These are phyloP conservation scores for Backusella sp. DNA, from an alignment of 192 early-diverging fungal genomes.

Conservation along the genomic window DNA sequence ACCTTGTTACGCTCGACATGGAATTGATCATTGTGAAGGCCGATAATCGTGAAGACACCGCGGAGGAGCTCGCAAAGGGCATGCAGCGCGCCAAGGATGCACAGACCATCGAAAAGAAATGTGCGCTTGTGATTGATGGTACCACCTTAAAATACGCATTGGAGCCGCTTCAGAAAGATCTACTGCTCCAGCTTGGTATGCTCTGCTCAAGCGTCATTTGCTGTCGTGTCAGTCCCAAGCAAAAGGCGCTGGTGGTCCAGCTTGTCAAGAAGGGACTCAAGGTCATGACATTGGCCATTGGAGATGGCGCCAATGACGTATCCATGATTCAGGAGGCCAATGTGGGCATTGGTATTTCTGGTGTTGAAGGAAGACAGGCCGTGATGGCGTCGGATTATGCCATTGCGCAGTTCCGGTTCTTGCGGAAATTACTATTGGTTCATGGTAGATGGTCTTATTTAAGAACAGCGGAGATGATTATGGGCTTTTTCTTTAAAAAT, in stretches of 20 bases:
- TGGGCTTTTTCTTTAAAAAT: constrained; percentile 97
- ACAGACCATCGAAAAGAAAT: constrained; percentile 23
- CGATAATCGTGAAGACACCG: constrained; percentile 53
- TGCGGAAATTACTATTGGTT: constrained; percentile 84
- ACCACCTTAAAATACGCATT: constrained; percentile 79
- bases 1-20: constrained; percentile 83
- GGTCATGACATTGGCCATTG: constrained; percentile 90
- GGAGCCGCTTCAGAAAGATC: constrained; percentile 50
- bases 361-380: constrained; percentile 94
- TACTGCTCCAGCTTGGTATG: constrained; percentile 73
- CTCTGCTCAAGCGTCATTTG: constrained; percentile 88
- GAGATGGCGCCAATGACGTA: constrained; percentile 99
- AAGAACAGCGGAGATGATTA: constrained; percentile 79
- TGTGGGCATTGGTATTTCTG: constrained; percentile 92
- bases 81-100: constrained; percentile 45
- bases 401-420: constrained; percentile 87
- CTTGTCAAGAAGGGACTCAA: constrained; percentile 83
- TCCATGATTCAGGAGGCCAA: constrained; percentile 98
- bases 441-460: constrained; percentile 95
- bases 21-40: constrained; percentile 77
- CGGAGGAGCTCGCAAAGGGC: constrained; percentile 70
- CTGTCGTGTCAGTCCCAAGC: constrained; percentile 93
- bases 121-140: constrained; percentile 91
- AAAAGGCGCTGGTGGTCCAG: constrained; percentile 92
- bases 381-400: constrained; percentile 93